Evolutionary conservation across 495 filamentous ascomycete genomes (phyloP).

Genomic region (Aspergillus carlsbadensis): DNA sequence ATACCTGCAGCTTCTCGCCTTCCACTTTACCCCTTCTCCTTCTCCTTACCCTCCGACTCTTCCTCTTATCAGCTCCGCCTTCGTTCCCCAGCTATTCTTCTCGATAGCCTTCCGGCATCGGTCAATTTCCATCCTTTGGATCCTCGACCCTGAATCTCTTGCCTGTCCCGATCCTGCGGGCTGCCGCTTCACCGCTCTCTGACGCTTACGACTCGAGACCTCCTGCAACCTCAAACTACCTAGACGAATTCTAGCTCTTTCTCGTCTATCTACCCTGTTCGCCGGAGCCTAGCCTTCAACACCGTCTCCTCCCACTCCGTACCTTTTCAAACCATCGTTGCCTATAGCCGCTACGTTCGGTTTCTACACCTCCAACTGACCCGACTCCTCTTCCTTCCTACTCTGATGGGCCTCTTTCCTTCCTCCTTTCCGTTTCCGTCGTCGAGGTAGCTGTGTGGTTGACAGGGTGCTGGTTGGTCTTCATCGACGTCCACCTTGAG

Average conservation of each 20-base stretch:
- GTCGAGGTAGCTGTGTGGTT: constrained; percentile 45
- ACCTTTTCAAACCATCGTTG: constrained; percentile 8
- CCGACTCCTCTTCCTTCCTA: constrained; percentile 17
- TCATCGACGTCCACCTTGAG: constrained; percentile 10
- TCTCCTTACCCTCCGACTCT: constrained; percentile 19
- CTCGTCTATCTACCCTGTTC: neutral
- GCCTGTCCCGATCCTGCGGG: constrained; percentile 12
- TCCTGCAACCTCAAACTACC: neutral
- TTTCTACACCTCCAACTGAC: constrained; percentile 14
- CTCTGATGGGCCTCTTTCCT: constrained; percentile 38
- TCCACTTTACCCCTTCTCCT: neutral
- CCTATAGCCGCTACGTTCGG: neutral
- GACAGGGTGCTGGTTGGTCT: constrained; percentile 28
- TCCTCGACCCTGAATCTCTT: constrained; percentile 10
- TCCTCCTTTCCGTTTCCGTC: constrained; percentile 22
- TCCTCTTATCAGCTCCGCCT: constrained; percentile 2
- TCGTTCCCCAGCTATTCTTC: constrained; percentile 14
- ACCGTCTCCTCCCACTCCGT: constrained; percentile 5
- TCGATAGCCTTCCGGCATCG: constrained; percentile 6
- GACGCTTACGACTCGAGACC: constrained; percentile 12
- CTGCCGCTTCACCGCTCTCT: constrained; percentile 34
- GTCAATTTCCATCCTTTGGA: constrained; percentile 7
- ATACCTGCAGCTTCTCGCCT: constrained; percentile 12
- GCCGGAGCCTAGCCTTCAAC: neutral
- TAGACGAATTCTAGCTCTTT: neutral